Evolutionary conservation across 2,329 filamentous ascomycete genomes (phyloP), one percentile per base, ranked within the genome.

Genomic region (Plectosphaerella sp.): DNA sequence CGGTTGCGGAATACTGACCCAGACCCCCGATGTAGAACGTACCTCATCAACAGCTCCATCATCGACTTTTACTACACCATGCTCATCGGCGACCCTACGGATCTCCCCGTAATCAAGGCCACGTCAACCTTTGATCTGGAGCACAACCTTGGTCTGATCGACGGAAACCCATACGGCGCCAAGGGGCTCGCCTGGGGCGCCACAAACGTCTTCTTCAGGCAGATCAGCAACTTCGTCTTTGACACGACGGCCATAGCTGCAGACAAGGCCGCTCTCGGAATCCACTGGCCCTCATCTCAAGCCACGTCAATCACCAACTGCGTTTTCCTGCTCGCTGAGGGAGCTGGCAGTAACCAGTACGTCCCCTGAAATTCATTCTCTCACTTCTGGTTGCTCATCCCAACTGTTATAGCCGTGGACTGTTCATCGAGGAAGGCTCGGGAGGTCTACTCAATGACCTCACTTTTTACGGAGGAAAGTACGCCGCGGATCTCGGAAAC

Each of bases 11-110:
- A 24, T 10, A 9, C n/a, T 45, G 11, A 50, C 5, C 9, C 5
- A 1, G 5, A 15, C 9, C 45, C 28, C 22, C 10, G 7, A 9
- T 4, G 3, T 35, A 70, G 68, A 45, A 91, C 86, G 3, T 94
- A 93, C 62, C 61, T 86, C 5, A 83, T 93, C 55, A 87, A 81
- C 48, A 77, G 74, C 57, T 87, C 89, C 6, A 83, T 94, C 54
- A 70, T 88, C 42, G 83, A 88, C 64, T 84, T 86, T 69, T 94
- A 92, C 72, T 90, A 91, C 65, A 91, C 89, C 1, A 86, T 90
- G 66, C 77, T 94, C 55, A 78, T 91, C 28, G 89, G 88, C 41
- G 86, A 92, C 66, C 82, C 86, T 10, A 75, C 73, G 18, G 67
- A 77, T 56, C 74, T 79, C 52, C 73, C 87, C 6, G 73, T 76